Evolutionary conservation across 805 yeast genomes (phyloP).

Genomic region (Naumovozyma baii): DNA sequence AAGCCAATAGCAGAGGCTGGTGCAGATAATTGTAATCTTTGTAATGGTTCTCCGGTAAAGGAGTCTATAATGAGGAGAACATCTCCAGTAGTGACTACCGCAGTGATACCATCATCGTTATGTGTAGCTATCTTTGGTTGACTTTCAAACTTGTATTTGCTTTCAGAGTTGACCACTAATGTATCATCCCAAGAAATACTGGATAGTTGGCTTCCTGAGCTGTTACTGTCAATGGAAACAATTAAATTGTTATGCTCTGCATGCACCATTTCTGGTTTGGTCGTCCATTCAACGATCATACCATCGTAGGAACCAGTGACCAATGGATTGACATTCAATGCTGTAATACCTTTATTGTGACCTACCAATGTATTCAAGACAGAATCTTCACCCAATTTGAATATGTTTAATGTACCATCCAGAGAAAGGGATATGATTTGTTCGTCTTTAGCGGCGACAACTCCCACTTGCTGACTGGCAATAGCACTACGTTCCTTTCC

Average conservation of each 20-base stretch:
- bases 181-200: conserved; percentile 90
- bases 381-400: conserved; percentile 32
- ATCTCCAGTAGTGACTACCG: conserved; percentile 39
- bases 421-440: conserved; percentile 56
- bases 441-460: conserved; percentile 51
- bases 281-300: conserved; percentile 50
- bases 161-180: conserved; percentile 33
- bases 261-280: conserved; percentile 27
- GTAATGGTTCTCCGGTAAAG: conserved; percentile 26
- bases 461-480: conserved; percentile 76
- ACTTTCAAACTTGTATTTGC: conserved; percentile 25
- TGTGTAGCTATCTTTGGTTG: conserved; percentile 45
- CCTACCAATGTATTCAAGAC: conserved; percentile 43
- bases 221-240: conserved; percentile 36
- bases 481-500: conserved; percentile 29
- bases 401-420: conserved; percentile 62
- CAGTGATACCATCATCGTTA: conserved; percentile 28
- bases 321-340: conserved; percentile 33
- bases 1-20: conserved; percentile 41
- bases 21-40: conserved; percentile 28
- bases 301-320: conserved; percentile 82
- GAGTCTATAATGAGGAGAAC: conserved; percentile 30
- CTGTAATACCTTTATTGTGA: conserved; percentile 75
- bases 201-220: conserved; percentile 26
- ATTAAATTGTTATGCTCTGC: conserved; percentile 58